These are phyloP conservation scores for Coniophora puteana DNA, from an alignment of 1,284 basidiomycete genomes.

Conservation along the genomic window DNA sequence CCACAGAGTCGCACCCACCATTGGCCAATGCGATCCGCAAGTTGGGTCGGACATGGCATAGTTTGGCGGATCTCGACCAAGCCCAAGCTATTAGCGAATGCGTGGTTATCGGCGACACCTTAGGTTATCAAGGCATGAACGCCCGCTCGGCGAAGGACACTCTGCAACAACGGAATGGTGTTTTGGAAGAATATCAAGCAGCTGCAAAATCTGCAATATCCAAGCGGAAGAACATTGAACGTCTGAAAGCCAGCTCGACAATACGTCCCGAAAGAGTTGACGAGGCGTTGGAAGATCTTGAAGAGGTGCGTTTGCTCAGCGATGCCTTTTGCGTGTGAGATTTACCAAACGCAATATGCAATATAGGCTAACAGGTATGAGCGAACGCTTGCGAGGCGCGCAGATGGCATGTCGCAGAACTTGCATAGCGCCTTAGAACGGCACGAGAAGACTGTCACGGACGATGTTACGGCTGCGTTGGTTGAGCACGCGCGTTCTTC, in stretches of 20 bases:
- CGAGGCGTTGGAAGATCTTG: slow-evolving; percentile 89
- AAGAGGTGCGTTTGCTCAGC: slow-evolving; percentile 62
- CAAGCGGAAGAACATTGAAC: slow-evolving; percentile 86
- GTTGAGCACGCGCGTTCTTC: slow-evolving; percentile 89
- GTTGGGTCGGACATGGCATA: slow-evolving; percentile 82
- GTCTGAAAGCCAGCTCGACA: slow-evolving; percentile 83
- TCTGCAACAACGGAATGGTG: slow-evolving; percentile 77
- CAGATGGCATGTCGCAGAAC: slow-evolving; percentile 88
- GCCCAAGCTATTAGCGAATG: slow-evolving; percentile 89
- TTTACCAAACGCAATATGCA: slow-evolving; percentile 8
- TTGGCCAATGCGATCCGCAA: slow-evolving; percentile 79
- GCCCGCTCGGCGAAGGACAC: slow-evolving; percentile 95
- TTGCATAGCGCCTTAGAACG: slow-evolving; percentile 79
- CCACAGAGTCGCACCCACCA: slow-evolving; percentile 80
- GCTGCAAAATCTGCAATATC: slow-evolving; percentile 90
- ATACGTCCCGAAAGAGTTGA: slow-evolving; percentile 87
- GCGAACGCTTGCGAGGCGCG: slow-evolving; percentile 72
- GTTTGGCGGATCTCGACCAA: slow-evolving; percentile 78
- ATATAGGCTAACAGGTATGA: slow-evolving; percentile 84
- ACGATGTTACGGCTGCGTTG: slow-evolving; percentile 83
- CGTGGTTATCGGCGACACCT: slow-evolving; percentile 86
- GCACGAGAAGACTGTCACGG: slow-evolving; percentile 82
- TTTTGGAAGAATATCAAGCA: slow-evolving; percentile 88
- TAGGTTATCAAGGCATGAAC: slow-evolving; percentile 92
- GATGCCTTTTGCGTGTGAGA: slow-evolving; percentile 4